These are phyloP conservation scores for Cynara cardunculus DNA, from an alignment of 129 eudicot species.

Conservation along the genomic window DNA sequence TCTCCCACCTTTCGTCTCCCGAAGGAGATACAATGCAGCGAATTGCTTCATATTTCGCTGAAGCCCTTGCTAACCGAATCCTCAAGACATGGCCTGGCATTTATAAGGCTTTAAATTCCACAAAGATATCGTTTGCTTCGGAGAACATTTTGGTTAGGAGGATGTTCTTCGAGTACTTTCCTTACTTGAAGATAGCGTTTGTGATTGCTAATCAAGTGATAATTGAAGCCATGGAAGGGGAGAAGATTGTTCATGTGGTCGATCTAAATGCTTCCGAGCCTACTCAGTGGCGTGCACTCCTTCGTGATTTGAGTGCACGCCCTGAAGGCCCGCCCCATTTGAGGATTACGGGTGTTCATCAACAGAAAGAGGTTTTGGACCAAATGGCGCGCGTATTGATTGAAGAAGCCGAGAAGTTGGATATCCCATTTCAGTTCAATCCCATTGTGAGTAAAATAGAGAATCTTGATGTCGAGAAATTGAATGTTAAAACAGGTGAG, in stretches of 20 bases:
- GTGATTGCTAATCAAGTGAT: constrained; percentile 83
- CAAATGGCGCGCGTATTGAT: constrained; percentile 81
- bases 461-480: constrained; percentile 64
- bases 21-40: constrained; percentile 98
- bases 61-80: constrained; percentile 82
- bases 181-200: constrained; percentile 81
- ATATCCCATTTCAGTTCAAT: constrained; percentile 88
- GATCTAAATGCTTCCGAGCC: constrained; percentile 87
- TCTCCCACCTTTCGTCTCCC: constrained; percentile 89
- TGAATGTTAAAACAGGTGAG: constrained; percentile 94
- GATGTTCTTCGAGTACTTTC: constrained; percentile 80
- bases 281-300: constrained; percentile 86
- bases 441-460: constrained; percentile 73
- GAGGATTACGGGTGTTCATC: constrained; percentile 89
- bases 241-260: constrained; percentile 85
- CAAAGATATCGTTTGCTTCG: constrained; percentile 41
- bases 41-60: constrained; percentile 84
- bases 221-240: constrained; percentile 97
- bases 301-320: constrained; percentile 85
- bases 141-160: constrained; percentile 66
- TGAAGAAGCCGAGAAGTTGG: constrained; percentile 89
- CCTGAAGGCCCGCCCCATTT: constrained; percentile 99
- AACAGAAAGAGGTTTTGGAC: constrained; percentile 75
- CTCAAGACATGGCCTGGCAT: constrained; percentile 92
- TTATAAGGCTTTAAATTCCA: constrained; percentile 75